phyloP scores from a whole-genome alignment of 2,329 filamentous ascomycete species.

The Pyrenophora graminea region DNA sequence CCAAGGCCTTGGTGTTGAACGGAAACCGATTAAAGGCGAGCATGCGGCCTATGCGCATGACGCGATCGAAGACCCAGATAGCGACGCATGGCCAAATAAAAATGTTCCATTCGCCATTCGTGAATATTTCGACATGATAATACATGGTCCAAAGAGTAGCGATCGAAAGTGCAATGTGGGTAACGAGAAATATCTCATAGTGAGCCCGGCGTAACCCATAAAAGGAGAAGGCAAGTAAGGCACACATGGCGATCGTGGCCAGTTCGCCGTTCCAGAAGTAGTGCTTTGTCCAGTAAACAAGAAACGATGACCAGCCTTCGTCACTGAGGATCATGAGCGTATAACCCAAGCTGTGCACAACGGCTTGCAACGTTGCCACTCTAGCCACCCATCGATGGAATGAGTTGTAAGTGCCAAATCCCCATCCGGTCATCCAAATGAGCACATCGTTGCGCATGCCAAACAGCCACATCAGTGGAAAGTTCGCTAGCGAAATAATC shows the following conservation, averaged over 20 bases:
- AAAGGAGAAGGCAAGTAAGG: slow-evolving; percentile 53
- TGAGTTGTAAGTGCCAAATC: slow-evolving; percentile 67
- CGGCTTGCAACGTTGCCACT: slow-evolving; percentile 63
- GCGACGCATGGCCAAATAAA: slow-evolving; percentile 56
- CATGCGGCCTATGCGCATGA: slow-evolving; percentile 52
- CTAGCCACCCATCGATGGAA: slow-evolving; percentile 71
- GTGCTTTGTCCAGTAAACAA: slow-evolving; percentile 46
- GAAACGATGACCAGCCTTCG: slow-evolving; percentile 47
- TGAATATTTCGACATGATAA: slow-evolving; percentile 59
- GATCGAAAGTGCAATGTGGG: slow-evolving; percentile 49
- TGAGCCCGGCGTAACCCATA: slow-evolving; percentile 57
- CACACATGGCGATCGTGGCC: slow-evolving; percentile 51
- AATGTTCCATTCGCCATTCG: slow-evolving; percentile 51
- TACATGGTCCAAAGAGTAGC: slow-evolving; percentile 57
- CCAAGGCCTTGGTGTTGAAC: slow-evolving; percentile 44
- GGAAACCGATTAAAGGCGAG: slow-evolving; percentile 50
- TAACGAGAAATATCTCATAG: slow-evolving; percentile 52
- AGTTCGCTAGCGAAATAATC: slow-evolving; percentile 65
- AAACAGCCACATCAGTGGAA: slow-evolving; percentile 69
- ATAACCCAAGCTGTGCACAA: slow-evolving; percentile 67
- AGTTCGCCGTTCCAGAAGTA: slow-evolving; percentile 59
- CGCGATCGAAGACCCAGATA: slow-evolving; percentile 58
- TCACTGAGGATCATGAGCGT: slow-evolving; percentile 50
- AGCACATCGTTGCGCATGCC: slow-evolving; percentile 69
- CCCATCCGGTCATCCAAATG: slow-evolving; percentile 71